Percentiles rank a stretch among this genome's conserved stretches.
These are phyloP conservation scores for Quercus tomentella DNA, from an alignment of 331 rosid species.

Conservation along the genomic window DNA sequence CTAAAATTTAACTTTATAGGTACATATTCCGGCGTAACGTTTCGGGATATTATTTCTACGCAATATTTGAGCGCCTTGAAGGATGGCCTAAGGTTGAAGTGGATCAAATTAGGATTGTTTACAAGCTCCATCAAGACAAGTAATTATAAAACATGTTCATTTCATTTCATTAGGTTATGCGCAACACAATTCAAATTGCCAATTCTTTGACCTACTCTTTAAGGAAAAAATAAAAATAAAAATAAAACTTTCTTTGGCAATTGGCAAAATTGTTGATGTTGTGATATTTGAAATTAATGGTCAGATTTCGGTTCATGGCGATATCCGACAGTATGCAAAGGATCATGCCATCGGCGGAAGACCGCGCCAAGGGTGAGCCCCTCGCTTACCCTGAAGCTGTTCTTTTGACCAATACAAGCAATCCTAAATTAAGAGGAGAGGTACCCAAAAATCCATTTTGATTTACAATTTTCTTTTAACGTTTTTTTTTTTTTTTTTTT, in stretches of 20 bases:
- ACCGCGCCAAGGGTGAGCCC: slow-evolving; percentile 27
- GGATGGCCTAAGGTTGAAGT: slow-evolving; percentile 48
- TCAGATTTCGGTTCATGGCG: slow-evolving; percentile 69
- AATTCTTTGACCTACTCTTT: background rate
- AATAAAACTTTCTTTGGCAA: background rate
- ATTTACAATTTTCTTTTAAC: background rate
- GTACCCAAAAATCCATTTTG: slow-evolving; percentile 18
- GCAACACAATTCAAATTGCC: no score
- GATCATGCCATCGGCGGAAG: slow-evolving; percentile 47
- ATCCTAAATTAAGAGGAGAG: slow-evolving; percentile 52
- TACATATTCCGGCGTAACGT: slow-evolving; percentile 49
- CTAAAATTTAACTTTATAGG: slow-evolving; percentile 27
- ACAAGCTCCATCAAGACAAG: slow-evolving; percentile 46
- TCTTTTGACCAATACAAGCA: slow-evolving; percentile 41
- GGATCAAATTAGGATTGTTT: slow-evolving; percentile 56
- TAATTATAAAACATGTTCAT: background rate
- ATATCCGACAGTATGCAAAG: slow-evolving; percentile 55
- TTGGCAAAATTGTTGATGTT: background rate
- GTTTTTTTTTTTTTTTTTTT: no score
- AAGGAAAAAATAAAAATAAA: no score
- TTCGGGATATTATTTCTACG: slow-evolving; percentile 69
- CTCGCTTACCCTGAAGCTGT: slow-evolving; percentile 76
- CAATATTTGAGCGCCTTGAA: slow-evolving; percentile 42
- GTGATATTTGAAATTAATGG: background rate
- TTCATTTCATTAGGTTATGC: background rate